Conservation (phyloP, 75 land plant genomes). For the Sequoia sempervirens region DNA sequence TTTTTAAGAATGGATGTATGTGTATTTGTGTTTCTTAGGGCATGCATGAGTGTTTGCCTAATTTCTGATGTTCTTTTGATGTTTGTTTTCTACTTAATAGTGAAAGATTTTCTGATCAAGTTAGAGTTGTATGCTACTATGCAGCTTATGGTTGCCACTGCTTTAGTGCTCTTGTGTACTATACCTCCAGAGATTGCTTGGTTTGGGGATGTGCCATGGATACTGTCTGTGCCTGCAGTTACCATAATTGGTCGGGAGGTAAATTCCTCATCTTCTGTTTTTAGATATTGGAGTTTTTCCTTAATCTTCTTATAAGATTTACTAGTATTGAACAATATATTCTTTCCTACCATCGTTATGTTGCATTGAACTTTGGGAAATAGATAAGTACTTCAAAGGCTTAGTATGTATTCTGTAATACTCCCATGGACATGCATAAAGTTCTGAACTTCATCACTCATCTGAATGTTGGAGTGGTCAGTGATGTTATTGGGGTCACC, state of each 20-base stretch:
- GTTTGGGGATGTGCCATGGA: conserved; percentile 62
- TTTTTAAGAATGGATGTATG: neutral
- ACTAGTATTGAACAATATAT: neutral
- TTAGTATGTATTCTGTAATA: neutral
- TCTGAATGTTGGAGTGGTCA: neutral
- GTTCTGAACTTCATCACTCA: neutral
- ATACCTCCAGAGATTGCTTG: conserved; percentile 48
- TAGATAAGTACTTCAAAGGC: neutral
- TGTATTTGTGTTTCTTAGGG: neutral
- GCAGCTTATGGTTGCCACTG: conserved; percentile 97
- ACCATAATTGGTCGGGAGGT: conserved; percentile 96
- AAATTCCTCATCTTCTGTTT: neutral
- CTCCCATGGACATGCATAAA: neutral
- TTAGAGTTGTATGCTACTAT: neutral
- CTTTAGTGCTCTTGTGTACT: conserved; percentile 79
- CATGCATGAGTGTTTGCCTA: neutral
- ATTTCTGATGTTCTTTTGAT: conserved; percentile 1
- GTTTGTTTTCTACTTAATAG: neutral
- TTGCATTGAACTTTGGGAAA: neutral
- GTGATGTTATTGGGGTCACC: neutral
- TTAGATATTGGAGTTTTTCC: neutral
- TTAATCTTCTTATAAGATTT: neutral
- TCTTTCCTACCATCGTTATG: neutral
- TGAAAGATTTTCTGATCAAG: neutral
- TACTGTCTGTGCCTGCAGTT: conserved; percentile 76